Conservation (phyloP, 805 yeast genomes). For the Ascoidea rubescens region DNA sequence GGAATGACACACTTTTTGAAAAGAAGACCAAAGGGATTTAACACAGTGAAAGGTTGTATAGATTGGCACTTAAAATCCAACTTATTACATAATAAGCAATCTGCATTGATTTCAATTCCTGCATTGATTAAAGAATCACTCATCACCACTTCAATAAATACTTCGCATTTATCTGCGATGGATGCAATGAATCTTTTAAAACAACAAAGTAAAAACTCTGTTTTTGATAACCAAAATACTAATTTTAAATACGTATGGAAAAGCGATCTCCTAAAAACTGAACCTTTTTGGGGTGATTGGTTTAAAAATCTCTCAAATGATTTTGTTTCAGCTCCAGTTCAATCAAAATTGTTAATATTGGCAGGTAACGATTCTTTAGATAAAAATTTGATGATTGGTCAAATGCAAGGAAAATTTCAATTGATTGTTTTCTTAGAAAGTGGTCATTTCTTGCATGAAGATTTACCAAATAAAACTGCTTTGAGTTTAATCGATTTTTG, state of each 20-base stretch:
- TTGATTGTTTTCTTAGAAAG: constrained; percentile 66
- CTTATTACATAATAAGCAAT: constrained; percentile 36
- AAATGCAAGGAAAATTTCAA: constrained; percentile 96
- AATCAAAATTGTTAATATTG: constrained; percentile 56
- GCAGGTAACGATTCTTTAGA: constrained; percentile 89
- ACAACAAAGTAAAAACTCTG: no score
- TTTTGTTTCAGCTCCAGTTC: constrained; percentile 32
- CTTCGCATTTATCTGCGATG: no score
- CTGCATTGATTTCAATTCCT: constrained; percentile 76
- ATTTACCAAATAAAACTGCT: constrained; percentile 58
- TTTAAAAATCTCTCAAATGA: constrained; percentile 49
- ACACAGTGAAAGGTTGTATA: constrained; percentile 42
- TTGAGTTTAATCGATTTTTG: constrained; percentile 32
- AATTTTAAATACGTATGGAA: constrained; percentile 37
- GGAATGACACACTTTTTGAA: constrained; percentile 56
- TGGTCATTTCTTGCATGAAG: constrained; percentile 86
- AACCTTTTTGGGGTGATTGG: constrained; percentile 74
- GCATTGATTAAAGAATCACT: constrained; percentile 27
- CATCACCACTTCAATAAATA: no score
- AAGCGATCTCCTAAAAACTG: constrained; percentile 46
- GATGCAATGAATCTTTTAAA: no score
- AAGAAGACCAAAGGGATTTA: constrained; percentile 51
- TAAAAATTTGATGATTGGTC: constrained; percentile 78
- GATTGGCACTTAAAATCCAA: constrained; percentile 65
- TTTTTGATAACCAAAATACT: constrained; percentile 8